phyloP scores from a whole-genome alignment of 371 early-diverging fungal species.

The Mucor indicus region DNA sequence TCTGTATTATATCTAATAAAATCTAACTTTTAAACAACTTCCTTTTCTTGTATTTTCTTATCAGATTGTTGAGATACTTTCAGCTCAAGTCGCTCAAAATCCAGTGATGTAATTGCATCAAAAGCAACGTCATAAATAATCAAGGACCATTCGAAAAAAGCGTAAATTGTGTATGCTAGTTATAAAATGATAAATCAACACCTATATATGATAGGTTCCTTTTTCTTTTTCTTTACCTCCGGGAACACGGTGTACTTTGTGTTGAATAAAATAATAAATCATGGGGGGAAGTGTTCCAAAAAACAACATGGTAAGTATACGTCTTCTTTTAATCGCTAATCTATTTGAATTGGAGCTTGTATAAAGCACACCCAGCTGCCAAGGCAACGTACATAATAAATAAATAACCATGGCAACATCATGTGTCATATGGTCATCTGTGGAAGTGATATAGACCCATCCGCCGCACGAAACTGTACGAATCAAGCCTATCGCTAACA shows the following conservation, averaged over 20 bases:
- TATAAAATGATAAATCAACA: no score
- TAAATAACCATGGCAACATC: conserved; percentile 78
- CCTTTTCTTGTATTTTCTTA: no score
- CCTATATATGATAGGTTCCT: no score
- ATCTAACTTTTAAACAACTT: no score
- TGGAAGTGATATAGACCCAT: conserved; percentile 79
- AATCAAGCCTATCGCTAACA: conserved; percentile 60
- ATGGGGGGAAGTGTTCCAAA: conserved; percentile 69
- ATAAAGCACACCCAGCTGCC: conserved; percentile 61
- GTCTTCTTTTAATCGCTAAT: conserved; percentile 28
- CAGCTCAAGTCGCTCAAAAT: conserved; percentile 57
- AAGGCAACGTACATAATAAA: conserved; percentile 69
- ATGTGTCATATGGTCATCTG: conserved; percentile 75
- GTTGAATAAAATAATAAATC: conserved; percentile 72
- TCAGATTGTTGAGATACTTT: conserved; percentile 3
- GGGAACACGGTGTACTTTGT: conserved; percentile 69
- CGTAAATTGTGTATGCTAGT: conserved; percentile 77
- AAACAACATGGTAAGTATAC: conserved; percentile 45
- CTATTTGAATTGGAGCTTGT: conserved; percentile 20
- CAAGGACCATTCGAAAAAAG: conserved; percentile 83
- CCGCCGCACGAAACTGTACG: conserved; percentile 74
- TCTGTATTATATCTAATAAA: no score
- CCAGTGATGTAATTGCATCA: conserved; percentile 65
- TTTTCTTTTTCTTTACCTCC: conserved; percentile 65
- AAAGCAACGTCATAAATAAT: conserved; percentile 79